Base-by-base conservation (phyloP, 331 rosid genomes). In the Rhamnella rubrinervis region DNA sequence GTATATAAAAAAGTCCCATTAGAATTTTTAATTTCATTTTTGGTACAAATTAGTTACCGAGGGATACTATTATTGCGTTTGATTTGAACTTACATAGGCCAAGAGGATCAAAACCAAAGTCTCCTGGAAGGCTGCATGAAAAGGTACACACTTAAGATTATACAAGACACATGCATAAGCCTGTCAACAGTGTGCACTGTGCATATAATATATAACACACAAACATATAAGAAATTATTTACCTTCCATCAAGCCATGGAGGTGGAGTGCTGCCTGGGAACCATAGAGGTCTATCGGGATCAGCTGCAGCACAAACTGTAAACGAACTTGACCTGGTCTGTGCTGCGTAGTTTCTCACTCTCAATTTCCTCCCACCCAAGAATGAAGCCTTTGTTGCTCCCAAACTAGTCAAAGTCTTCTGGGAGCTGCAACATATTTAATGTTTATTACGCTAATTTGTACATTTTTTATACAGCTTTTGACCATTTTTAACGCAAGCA, bases 251-350 rank as follows among this genome's bases (percentile, higher is more conserved):
- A 60, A 88, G 89, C 91, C 91, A 88, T 38, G 93, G 83, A 47
- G 97, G 95, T 49, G 95, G 95, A 61, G 64, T 71, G 77, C 95
- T 88, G 52, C 95, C 91, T 0, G 91, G 95, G 83, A 88, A 88
- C 95, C 91, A 88, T 2, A 85, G 70, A 15, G 95, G 95, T 47
- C 95, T 81, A 13, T 85, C 65, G 20, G 91, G 89, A 41, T 88
- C 91, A 46, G 89, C 87, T 0, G 72, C 91, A 3, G 71, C 86
- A 16, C 84, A 84, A 4, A 85, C 85, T 6, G 78, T 57, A 7
- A 50, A 64, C 0, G 84, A 66, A 13, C 68, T 63, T 8, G 56
- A 68, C 65, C 77, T 68, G 12, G 21, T 55, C 8, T 70, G 49
- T 0, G 77, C 64, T 11, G 72, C 38, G 5, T 41, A 62, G 55